Evolutionary conservation across 768 basidiomycete species (phyloP).

Genomic region (Phylloporus rhodoxanthus): DNA sequence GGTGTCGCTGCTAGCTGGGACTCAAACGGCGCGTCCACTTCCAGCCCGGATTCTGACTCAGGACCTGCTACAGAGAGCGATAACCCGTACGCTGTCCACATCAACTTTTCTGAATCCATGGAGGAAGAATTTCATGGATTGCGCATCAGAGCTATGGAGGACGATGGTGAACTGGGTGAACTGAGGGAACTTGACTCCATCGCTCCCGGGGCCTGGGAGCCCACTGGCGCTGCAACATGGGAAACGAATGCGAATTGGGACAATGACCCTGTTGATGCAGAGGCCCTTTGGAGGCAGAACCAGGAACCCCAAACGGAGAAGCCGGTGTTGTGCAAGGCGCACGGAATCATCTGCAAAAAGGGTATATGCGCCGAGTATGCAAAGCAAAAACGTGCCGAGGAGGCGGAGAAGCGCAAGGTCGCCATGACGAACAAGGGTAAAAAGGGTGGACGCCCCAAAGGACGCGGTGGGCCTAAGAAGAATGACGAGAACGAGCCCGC

Average conservation of each 20-base stretch:
- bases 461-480: slow-evolving; percentile 8
- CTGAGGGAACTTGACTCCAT: slow-evolving; percentile 21
- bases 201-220: slow-evolving; percentile 20
- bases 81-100: slow-evolving; percentile 16
- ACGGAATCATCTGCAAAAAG: slow-evolving; percentile 33
- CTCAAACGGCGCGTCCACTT: slow-evolving; percentile 18
- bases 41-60: slow-evolving; percentile 27
- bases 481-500: background rate
- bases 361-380: slow-evolving; percentile 34
- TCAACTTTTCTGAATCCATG: slow-evolving; percentile 25
- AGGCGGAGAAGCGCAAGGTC: slow-evolving; percentile 16
- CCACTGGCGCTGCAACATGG: background rate
- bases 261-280: slow-evolving; percentile 18
- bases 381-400: slow-evolving; percentile 17
- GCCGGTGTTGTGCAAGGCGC: slow-evolving; percentile 25
- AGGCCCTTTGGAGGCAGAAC: slow-evolving; percentile 16
- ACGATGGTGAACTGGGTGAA: slow-evolving; percentile 6
- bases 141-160: slow-evolving; percentile 12
- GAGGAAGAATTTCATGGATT: slow-evolving; percentile 28
- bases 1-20: slow-evolving; percentile 14
- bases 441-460: slow-evolving; percentile 15
- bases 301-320: slow-evolving; percentile 1
- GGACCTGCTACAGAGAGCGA: slow-evolving; percentile 22
- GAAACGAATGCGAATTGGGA: slow-evolving; percentile 10
- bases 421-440: slow-evolving; percentile 16